phyloP scores from a whole-genome alignment of 805 yeast genomes.

The Candida maltosa region DNA sequence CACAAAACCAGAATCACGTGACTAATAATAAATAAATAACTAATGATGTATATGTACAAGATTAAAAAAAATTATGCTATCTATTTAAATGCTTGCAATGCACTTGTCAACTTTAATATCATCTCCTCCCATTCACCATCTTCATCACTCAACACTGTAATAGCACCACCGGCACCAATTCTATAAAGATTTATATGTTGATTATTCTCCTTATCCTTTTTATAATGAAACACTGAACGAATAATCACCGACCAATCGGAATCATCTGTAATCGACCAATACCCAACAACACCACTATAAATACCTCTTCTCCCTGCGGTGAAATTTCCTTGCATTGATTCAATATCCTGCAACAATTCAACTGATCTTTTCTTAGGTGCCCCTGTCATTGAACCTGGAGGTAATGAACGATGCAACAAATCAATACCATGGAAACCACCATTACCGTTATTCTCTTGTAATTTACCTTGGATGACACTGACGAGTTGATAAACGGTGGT shows the following conservation, averaged over 20 bases:
- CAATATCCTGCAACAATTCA: conserved; percentile 66
- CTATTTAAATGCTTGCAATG: conserved; percentile 62
- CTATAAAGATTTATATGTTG: conserved; percentile 51
- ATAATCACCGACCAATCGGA: conserved; percentile 97
- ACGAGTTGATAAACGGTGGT: conserved; percentile 88
- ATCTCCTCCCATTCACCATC: conserved; percentile 92
- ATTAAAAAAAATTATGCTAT: no score
- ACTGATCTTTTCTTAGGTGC: conserved; percentile 96
- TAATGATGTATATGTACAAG: no score
- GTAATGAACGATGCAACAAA: conserved; percentile 71
- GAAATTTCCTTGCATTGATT: conserved; percentile 35
- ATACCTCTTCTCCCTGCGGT: conserved; percentile 62
- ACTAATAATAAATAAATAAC: no score
- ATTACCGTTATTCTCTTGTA: no score
- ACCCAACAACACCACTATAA: conserved; percentile 93
- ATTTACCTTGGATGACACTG: conserved; percentile 74
- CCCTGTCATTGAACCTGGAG: conserved; percentile 99
- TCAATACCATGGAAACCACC: conserved; percentile 66
- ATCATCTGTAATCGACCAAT: conserved; percentile 83
- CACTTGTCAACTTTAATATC: conserved; percentile 75
- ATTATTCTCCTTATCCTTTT: conserved; percentile 39
- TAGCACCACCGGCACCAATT: conserved; percentile 98
- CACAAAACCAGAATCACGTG: no score
- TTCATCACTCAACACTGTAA: conserved; percentile 81
- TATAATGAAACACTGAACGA: conserved; percentile 72